A percentile compares a stretch with the other conserved stretches of the same genome.
These are phyloP conservation scores for Rhodotorula sp. DNA, from an alignment of 1,284 basidiomycete species.

Conservation along the genomic window DNA sequence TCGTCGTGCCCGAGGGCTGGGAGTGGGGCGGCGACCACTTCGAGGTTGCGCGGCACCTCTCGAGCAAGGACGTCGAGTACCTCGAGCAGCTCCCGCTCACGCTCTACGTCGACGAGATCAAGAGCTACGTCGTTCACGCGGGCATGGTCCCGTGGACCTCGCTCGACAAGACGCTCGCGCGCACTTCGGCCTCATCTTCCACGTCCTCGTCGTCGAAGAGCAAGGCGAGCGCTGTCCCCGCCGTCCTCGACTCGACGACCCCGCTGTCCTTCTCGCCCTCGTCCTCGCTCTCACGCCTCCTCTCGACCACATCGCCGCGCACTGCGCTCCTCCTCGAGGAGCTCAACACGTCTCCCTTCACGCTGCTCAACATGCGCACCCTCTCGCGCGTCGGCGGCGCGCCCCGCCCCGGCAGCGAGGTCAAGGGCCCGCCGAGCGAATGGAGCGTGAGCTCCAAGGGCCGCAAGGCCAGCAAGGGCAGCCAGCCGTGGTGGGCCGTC, in stretches of 20 bases:
- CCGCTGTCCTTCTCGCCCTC: slow-evolving; percentile 14
- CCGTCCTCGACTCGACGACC: slow-evolving; percentile 18
- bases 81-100: slow-evolving; percentile 68
- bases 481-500: slow-evolving; percentile 40
- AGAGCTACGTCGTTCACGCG: slow-evolving; percentile 77
- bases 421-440: slow-evolving; percentile 39
- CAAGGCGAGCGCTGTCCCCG: neutral
- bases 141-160: slow-evolving; percentile 57
- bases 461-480: slow-evolving; percentile 21
- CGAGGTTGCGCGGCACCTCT: slow-evolving; percentile 66
- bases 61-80: slow-evolving; percentile 64
- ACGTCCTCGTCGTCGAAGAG: neutral
- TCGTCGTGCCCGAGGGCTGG: slow-evolving; percentile 59
- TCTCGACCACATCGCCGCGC: slow-evolving; percentile 5
- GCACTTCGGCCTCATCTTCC: neutral
- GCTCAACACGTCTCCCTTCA: slow-evolving; percentile 40
- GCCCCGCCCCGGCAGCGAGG: slow-evolving; percentile 6
- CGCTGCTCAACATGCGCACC: slow-evolving; percentile 48
- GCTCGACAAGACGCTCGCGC: slow-evolving; percentile 8
- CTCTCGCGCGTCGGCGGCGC: slow-evolving; percentile 17
- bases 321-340: slow-evolving; percentile 30
- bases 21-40: slow-evolving; percentile 73
- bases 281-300: slow-evolving; percentile 3
- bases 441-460: slow-evolving; percentile 26
- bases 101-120: slow-evolving; percentile 72